Conservation (phyloP, 108 stramenopile species). For the Skeletonema costatum region DNA sequence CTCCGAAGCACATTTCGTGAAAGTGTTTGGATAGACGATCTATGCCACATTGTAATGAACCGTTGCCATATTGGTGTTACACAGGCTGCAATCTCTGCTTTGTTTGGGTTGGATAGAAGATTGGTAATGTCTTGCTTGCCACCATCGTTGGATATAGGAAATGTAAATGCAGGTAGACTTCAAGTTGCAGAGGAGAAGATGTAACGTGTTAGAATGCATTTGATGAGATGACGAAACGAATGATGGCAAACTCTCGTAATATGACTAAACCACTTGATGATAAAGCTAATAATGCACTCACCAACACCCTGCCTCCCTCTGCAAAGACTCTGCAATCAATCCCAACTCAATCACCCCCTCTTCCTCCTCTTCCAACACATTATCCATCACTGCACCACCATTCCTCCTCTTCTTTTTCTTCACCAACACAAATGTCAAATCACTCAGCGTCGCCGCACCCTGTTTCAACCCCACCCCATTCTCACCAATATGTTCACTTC, state of each 20-base stretch:
- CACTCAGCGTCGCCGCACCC: constrained; percentile 62
- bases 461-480: constrained; percentile 83
- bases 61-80: constrained; percentile 18
- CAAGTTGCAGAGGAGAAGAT: too few species aligned
- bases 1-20: neutral
- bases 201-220: neutral
- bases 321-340: constrained; percentile 53
- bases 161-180: constrained; percentile 28
- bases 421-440: constrained; percentile 53
- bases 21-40: constrained; percentile 44
- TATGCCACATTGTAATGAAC: constrained; percentile 32
- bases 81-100: constrained; percentile 19
- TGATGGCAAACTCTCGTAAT: too few species aligned
- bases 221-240: too few species aligned
- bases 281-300: neutral
- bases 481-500: constrained; percentile 60
- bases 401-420: constrained; percentile 2
- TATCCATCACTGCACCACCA: too few species aligned
- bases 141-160: constrained; percentile 13
- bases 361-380: neutral
- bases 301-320: constrained; percentile 48
- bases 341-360: constrained; percentile 39
- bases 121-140: constrained; percentile 7
- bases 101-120: constrained; percentile 6
- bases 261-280: neutral